A percentile compares a stretch with the other conserved stretches of the same genome.
These are phyloP conservation scores for Penicillium pulvis DNA, from an alignment of 495 filamentous ascomycete species.

Conservation along the genomic window DNA sequence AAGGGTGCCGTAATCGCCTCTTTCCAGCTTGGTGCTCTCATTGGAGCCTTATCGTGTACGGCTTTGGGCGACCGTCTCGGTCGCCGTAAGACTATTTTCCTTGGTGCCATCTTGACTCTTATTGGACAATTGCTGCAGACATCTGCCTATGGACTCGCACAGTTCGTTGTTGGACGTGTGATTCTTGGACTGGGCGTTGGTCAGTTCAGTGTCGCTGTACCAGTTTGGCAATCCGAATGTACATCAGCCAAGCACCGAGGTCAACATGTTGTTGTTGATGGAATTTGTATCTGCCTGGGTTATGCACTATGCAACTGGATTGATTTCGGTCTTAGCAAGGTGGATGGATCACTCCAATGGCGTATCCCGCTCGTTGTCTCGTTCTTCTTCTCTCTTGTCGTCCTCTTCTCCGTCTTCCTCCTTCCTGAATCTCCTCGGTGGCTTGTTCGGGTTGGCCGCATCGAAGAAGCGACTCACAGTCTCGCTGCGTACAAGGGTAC, in stretches of 20 bases:
- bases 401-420: conserved; percentile 44
- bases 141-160: conserved; percentile 40
- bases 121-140: conserved; percentile 54
- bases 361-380: conserved; percentile 50
- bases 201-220: conserved; percentile 58
- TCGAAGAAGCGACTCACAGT: conserved; percentile 31
- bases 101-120: conserved; percentile 50
- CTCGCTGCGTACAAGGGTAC: conserved; percentile 38
- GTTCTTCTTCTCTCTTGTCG: conserved; percentile 48
- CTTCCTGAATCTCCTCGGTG: conserved; percentile 57
- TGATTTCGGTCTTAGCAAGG: conserved; percentile 54
- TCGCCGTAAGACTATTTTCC: conserved; percentile 55
- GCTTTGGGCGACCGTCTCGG: conserved; percentile 51
- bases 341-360: conserved; percentile 47
- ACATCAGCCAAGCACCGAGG: conserved; percentile 41
- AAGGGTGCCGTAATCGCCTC: conserved; percentile 46
- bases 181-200: conserved; percentile 62
- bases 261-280: conserved; percentile 48
- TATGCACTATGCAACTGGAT: conserved; percentile 67
- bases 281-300: conserved; percentile 58
- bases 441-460: conserved; percentile 38
- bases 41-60: conserved; percentile 43
- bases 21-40: conserved; percentile 46
- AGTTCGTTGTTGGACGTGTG: conserved; percentile 46
- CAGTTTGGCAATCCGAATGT: conserved; percentile 52